Evolutionary conservation across 441 rosid species (phyloP).

Genomic region (Syzygium syzygioides): DNA sequence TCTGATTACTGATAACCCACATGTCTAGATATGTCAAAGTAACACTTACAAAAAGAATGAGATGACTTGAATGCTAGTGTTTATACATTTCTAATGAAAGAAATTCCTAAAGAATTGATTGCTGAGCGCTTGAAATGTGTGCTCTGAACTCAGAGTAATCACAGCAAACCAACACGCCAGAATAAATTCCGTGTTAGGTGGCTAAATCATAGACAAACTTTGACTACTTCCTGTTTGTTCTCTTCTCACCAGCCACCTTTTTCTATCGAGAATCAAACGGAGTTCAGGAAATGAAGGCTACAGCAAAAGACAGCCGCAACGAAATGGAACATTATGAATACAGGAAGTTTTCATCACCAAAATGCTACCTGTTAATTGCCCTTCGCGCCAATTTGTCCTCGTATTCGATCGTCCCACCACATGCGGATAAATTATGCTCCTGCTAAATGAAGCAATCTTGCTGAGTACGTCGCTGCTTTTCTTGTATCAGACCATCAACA

Average conservation of each 20-base stretch:
- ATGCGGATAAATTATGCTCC: background rate
- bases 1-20: background rate
- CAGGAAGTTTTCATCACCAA: background rate
- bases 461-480: background rate
- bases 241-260: background rate
- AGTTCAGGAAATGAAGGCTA: background rate
- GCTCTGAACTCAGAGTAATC: background rate
- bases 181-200: background rate
- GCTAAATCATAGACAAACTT: background rate
- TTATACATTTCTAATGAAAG: background rate
- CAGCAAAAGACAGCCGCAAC: background rate
- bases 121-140: background rate
- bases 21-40: background rate
- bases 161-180: background rate
- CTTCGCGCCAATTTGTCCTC: background rate
- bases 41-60: background rate
- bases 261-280: background rate
- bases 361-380: background rate
- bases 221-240: background rate
- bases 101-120: background rate
- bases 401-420: background rate
- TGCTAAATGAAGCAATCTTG: background rate
- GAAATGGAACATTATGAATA: background rate
- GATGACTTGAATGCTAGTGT: background rate
- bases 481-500: conserved; percentile 11